Evolutionary conservation across 2,329 filamentous ascomycete genomes (phyloP), one percentile per base, ranked within the genome.

Genomic region (Colletotrichum salicis): DNA sequence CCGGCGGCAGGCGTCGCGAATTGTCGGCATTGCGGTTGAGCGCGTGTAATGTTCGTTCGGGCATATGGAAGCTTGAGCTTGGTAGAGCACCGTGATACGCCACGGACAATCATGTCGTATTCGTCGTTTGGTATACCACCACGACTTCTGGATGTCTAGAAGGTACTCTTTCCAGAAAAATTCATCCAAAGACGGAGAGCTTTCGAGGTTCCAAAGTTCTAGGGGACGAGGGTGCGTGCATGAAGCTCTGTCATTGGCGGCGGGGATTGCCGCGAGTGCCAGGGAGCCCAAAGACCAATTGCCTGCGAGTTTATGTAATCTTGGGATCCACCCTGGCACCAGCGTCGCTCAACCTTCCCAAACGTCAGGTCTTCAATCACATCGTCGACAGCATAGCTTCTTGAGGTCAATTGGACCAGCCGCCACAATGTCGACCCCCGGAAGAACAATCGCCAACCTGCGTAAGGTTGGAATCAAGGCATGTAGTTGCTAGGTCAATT

Each of bases 381-480:
- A 60, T 41, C 64, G 63, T 27, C 62, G 64, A 60, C 37, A 60
- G 56, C 56, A 62, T 67, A 74, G 74, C 69, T 77, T 68, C 67
- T 73, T 69, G 71, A 75, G 73, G 74, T 74, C 78, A 75, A 80
- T 80, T 80, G 77, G 77, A 76, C 73, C 77, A 75, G 75, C 81
- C 80, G 81, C 82, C 79, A 83, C 82, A 82, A 99, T 99, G 96
- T 98, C 96, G 87, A 97, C 94, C 73, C 86, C 97, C 78, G 84
- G 91, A 76, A 92, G 96, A 84, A 98, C 96, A 31, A 84, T 98
- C 80, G 89, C 91, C 83, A 97, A 98, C 83, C 82, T 98, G 81
- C 92, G 94, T 87, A 92, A 90, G 85, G 90, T 97, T 81, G 96
- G 96, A 67, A 80, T 98, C 80, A 97, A 95, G 92, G 95, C 95